Conservation (phyloP, 106 monocot species). For the Phalaenopsis equestris region DNA sequence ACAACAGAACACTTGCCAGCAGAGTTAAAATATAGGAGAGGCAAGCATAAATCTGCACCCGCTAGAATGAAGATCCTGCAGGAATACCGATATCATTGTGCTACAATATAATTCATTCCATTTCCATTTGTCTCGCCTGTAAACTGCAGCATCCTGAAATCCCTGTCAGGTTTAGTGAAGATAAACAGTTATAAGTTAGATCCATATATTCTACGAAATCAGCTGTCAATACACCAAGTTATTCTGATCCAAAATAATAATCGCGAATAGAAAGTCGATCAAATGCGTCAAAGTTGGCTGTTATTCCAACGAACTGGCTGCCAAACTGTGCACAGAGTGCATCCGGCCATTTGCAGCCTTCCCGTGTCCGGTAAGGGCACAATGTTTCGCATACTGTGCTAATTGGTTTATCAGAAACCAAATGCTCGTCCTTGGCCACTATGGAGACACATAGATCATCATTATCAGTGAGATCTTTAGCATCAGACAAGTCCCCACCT, state of each 20-base stretch:
- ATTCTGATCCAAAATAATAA: constrained; percentile 63
- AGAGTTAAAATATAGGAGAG: neutral
- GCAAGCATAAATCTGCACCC: neutral
- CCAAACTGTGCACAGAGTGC: constrained; percentile 70
- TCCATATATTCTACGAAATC: neutral
- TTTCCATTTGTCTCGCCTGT: neutral
- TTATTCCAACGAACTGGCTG: constrained; percentile 85
- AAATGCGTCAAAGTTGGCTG: constrained; percentile 90
- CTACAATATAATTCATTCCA: neutral
- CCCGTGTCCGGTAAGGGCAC: constrained; percentile 70
- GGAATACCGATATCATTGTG: neutral
- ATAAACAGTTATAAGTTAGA: neutral
- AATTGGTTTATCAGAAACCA: constrained; percentile 24
- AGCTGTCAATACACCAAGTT: neutral
- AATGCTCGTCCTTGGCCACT: constrained; percentile 43
- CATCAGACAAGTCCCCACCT: constrained; percentile 11
- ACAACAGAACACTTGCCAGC: neutral
- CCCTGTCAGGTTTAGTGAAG: neutral
- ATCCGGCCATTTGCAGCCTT: constrained; percentile 93
- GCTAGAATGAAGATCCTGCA: neutral
- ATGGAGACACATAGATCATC: constrained; percentile 65
- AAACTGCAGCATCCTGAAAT: neutral
- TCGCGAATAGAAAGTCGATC: constrained; percentile 79
- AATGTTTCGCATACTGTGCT: constrained; percentile 50
- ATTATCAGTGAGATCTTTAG: constrained; percentile 21